Percentiles rank a stretch among this genome's conserved stretches.
Conservation (phyloP, 106 monocot genomes). For the Vanilla planifolia region DNA sequence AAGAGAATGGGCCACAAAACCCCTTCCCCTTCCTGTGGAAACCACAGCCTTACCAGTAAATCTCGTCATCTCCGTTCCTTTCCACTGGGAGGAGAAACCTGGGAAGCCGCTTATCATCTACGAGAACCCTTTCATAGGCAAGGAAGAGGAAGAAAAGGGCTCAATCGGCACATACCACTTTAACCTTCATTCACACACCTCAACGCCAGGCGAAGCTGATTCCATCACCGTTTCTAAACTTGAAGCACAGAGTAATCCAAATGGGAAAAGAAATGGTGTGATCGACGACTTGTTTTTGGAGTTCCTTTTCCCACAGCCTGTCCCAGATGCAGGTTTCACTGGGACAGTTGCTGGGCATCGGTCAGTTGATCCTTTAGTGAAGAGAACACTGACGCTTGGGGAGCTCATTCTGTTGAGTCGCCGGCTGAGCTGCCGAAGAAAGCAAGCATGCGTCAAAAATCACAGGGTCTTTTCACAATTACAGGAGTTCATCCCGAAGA, state of each 20-base stretch:
- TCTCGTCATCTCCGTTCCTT: constrained; percentile 52
- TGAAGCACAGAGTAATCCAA: constrained; percentile 32
- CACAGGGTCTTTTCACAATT: constrained; percentile 15
- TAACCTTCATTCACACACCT: background rate
- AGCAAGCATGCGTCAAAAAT: background rate
- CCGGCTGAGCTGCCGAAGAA: constrained; percentile 36
- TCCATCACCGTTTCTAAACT: constrained; percentile 29
- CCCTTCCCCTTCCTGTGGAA: background rate
- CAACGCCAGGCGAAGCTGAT: constrained; percentile 10
- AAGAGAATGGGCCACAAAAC: constrained; percentile 34
- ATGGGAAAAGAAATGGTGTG: constrained; percentile 12
- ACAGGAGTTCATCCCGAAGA: no score
- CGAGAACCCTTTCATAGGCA: background rate
- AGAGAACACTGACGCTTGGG: constrained; percentile 42
- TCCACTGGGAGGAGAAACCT: constrained; percentile 68
- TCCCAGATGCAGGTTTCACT: constrained; percentile 34
- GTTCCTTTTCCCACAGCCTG: constrained; percentile 34
- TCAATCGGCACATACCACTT: background rate
- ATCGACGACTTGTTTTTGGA: constrained; percentile 22
- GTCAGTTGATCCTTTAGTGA: constrained; percentile 10
- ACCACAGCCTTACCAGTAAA: constrained; percentile 19
- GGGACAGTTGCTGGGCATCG: background rate
- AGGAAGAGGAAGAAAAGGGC: constrained; percentile 1
- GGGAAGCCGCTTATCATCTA: constrained; percentile 35
- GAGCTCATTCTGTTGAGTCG: constrained; percentile 76